phyloP scores from a whole-genome alignment of 345 rosid species.

The Populus tremula region DNA sequence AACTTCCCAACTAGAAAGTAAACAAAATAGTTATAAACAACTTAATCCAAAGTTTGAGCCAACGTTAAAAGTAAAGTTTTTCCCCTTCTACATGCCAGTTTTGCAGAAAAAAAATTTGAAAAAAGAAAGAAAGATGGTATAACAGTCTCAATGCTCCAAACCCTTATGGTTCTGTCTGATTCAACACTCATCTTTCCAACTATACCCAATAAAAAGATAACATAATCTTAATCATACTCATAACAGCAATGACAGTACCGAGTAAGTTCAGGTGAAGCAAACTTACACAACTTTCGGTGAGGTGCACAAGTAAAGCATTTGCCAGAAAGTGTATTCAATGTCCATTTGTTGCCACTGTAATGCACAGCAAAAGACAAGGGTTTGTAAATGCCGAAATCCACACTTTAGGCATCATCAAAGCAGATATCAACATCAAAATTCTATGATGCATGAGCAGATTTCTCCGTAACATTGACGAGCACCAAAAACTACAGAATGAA shows the following conservation, averaged over 20 bases:
- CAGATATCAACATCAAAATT: background rate
- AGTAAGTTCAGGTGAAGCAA: background rate
- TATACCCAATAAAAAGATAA: background rate
- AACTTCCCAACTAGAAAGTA: constrained; percentile 3
- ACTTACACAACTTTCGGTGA: constrained; percentile 98
- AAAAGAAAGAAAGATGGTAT: background rate
- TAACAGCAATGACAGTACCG: background rate
- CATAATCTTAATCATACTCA: background rate
- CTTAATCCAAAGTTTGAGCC: background rate
- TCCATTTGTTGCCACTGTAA: constrained; percentile 99
- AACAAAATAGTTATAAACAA: background rate
- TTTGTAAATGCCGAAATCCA: background rate
- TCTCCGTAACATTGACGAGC: background rate
- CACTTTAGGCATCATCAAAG: background rate
- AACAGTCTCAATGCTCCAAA: background rate
- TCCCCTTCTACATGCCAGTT: background rate
- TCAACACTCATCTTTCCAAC: background rate
- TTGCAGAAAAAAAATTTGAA: background rate
- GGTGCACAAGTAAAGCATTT: constrained; percentile 96
- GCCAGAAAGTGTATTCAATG: constrained; percentile 98
- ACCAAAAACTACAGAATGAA: background rate
- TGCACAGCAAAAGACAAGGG: constrained; percentile 16
- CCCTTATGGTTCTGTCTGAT: background rate
- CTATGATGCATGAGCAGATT: background rate
- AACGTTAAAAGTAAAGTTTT: background rate